Conservation (phyloP, 163 green algal species). For the Prototheca stagnorum region DNA sequence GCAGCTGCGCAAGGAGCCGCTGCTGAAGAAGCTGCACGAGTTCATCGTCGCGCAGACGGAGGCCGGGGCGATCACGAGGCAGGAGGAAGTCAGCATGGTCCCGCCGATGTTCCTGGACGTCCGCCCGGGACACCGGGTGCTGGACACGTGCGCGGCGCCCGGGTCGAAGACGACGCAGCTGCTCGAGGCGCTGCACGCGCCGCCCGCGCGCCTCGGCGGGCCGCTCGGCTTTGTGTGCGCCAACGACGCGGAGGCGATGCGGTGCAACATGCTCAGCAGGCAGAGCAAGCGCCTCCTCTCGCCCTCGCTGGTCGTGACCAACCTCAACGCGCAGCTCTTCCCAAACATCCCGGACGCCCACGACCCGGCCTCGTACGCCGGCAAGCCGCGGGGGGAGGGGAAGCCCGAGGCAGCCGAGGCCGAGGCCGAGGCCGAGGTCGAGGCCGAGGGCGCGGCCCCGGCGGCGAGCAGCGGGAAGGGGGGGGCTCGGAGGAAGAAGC, state of each 20-base stretch:
- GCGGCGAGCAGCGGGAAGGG: background rate
- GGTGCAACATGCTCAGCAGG: conserved; percentile 92
- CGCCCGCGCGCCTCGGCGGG: background rate
- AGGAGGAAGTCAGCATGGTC: conserved; percentile 95
- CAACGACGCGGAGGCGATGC: conserved; percentile 86
- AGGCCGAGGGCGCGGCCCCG: background rate
- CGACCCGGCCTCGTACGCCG: background rate
- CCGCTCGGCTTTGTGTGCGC: conserved; percentile 68
- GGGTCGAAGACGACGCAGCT: conserved; percentile 94
- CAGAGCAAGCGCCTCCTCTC: conserved; percentile 84
- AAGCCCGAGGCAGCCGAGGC: no score
- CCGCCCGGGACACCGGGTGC: conserved; percentile 70
- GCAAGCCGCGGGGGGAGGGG: background rate
- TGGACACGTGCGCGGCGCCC: conserved; percentile 91
- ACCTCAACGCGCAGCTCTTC: conserved; percentile 76
- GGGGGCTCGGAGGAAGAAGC: no score
- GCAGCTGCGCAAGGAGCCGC: conserved; percentile 67
- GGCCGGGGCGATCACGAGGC: conserved; percentile 76
- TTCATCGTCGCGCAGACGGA: conserved; percentile 77
- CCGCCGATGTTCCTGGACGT: conserved; percentile 93
- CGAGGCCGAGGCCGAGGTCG: no score
- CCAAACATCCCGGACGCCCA: conserved; percentile 23
- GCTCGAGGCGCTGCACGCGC: conserved; percentile 80
- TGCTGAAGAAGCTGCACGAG: conserved; percentile 65
- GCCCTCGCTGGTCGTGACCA: conserved; percentile 78